Conservation (phyloP, 164 flowering plant species). For the Malania oleifera region DNA sequence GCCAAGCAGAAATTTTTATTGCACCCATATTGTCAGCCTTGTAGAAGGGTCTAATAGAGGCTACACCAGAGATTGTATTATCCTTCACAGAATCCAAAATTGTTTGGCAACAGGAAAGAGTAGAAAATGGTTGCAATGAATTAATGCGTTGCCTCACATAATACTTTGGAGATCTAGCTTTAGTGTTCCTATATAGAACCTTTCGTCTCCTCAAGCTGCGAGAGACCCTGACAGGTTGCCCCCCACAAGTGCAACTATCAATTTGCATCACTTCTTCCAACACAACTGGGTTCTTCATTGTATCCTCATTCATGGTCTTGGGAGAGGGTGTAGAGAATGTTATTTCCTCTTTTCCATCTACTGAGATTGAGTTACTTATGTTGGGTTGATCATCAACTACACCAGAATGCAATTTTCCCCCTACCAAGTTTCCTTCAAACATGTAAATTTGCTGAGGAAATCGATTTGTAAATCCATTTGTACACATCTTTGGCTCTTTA, state of each 20-base stretch:
- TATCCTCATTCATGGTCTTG: not conserved
- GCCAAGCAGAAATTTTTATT: not conserved
- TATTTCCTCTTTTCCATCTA: not conserved
- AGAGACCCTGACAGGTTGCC: not conserved
- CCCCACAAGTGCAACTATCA: not conserved
- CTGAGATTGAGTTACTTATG: not conserved
- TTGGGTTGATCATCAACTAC: not conserved
- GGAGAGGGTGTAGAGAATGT: not conserved
- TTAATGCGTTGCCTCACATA: slow-evolving; percentile 2
- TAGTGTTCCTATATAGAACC: no score
- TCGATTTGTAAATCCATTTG: not conserved
- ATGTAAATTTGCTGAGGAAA: not conserved
- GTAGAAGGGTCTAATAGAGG: not conserved
- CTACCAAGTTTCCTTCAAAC: not conserved
- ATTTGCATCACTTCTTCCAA: not conserved
- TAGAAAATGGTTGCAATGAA: slow-evolving; percentile 10
- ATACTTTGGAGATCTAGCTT: not conserved
- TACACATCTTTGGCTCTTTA: not conserved
- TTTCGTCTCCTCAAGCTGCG: not conserved
- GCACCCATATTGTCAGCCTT: not conserved
- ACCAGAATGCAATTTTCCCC: not conserved
- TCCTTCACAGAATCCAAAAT: not conserved
- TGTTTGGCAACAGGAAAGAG: slow-evolving; percentile 8
- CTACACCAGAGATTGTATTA: slow-evolving; percentile 8
- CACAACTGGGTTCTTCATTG: not conserved